phyloP scores from a whole-genome alignment of 345 rosid species.

The Aquilaria sinensis region DNA sequence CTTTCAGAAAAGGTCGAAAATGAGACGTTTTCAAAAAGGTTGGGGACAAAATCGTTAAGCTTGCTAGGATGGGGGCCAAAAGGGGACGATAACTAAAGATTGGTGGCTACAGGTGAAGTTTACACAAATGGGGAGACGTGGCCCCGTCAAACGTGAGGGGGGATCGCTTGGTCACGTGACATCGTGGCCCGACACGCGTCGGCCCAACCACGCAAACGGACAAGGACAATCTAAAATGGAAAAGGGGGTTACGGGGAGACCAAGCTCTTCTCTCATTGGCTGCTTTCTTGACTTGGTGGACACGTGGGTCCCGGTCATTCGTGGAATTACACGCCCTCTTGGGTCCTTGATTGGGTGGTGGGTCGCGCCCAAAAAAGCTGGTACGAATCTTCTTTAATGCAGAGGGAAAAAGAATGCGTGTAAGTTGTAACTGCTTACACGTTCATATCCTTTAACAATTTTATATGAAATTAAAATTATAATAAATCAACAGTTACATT shows the following conservation, averaged over 20 bases:
- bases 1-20: too few relatives aligned
- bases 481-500: too few relatives aligned
- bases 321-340: slow-evolving; percentile 21
- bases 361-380: slow-evolving; percentile 16
- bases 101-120: slow-evolving; percentile 12
- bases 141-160: slow-evolving; percentile 1
- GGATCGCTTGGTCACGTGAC: slow-evolving; percentile 18
- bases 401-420: not conserved
- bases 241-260: slow-evolving; percentile 24
- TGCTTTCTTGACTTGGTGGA: slow-evolving; percentile 35
- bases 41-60: too few relatives aligned
- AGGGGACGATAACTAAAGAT: not conserved
- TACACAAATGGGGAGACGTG: not conserved
- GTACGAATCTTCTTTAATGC: slow-evolving; percentile 32
- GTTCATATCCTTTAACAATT: too few relatives aligned
- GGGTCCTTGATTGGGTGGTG: slow-evolving; percentile 27
- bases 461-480: too few relatives aligned
- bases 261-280: slow-evolving; percentile 38
- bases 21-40: too few relatives aligned
- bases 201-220: slow-evolving; percentile 20
- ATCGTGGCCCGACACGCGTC: slow-evolving; percentile 24
- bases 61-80: not conserved
- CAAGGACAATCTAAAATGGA: slow-evolving; percentile 37
- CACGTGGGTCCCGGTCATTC: slow-evolving; percentile 38
- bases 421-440: too few relatives aligned